phyloP scores from a whole-genome alignment of 2,329 filamentous ascomycete species.

The Aspergillus sp. region DNA sequence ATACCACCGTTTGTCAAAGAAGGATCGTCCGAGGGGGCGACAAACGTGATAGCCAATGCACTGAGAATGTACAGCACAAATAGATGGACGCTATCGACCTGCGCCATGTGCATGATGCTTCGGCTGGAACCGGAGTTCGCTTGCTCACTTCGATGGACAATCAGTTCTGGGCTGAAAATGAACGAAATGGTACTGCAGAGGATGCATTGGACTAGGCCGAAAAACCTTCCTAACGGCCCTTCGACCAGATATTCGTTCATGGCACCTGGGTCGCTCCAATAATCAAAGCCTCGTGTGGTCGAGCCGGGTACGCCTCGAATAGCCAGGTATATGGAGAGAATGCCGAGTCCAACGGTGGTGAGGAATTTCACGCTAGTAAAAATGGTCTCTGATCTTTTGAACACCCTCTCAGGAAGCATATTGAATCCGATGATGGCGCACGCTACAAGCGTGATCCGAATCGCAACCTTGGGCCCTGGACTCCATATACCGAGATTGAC shows the following conservation, averaged over 20 bases:
- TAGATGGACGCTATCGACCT: conserved; percentile 56
- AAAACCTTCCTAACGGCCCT: conserved; percentile 49
- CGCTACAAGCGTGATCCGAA: conserved; percentile 54
- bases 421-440: conserved; percentile 56
- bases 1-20: conserved; percentile 53
- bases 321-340: conserved; percentile 52
- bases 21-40: conserved; percentile 57
- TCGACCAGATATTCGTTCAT: conserved; percentile 48
- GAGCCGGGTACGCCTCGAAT: conserved; percentile 50
- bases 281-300: conserved; percentile 50
- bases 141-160: conserved; percentile 56
- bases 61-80: conserved; percentile 58
- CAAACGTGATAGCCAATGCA: conserved; percentile 58
- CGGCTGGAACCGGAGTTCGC: conserved; percentile 48
- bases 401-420: conserved; percentile 47
- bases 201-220: conserved; percentile 51
- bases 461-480: conserved; percentile 35
- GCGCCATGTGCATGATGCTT: conserved; percentile 54
- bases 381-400: conserved; percentile 50
- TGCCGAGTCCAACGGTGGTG: conserved; percentile 48
- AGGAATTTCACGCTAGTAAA: conserved; percentile 51
- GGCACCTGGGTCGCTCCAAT: conserved; percentile 50
- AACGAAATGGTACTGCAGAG: conserved; percentile 53
- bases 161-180: conserved; percentile 53
- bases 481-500: conserved; percentile 63